Evolutionary conservation across 331 rosid species (phyloP).

Genomic region (Malus hybrid): DNA sequence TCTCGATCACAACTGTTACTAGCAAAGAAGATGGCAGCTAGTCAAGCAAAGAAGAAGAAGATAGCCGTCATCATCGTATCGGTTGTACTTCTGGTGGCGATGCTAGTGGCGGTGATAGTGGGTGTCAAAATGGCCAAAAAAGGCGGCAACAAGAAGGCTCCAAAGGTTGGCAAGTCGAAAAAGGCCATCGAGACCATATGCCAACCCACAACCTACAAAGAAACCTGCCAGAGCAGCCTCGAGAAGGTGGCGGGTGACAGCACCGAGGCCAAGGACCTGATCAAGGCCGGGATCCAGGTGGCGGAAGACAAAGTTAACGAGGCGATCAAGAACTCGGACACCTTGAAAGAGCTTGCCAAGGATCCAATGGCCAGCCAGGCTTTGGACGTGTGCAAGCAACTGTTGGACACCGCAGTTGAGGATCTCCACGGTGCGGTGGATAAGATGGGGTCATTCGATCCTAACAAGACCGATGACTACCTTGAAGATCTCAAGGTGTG

Average conservation of each 20-base stretch:
- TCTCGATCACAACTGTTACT: not conserved
- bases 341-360: conserved; percentile 23
- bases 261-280: conserved; percentile 34
- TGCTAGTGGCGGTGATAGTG: conserved; percentile 41
- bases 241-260: not conserved
- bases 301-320: conserved; percentile 8
- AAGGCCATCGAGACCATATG: conserved; percentile 36
- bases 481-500: conserved; percentile 51
- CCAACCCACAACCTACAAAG: conserved; percentile 42
- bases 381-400: conserved; percentile 38
- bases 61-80: conserved; percentile 22
- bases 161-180: not conserved
- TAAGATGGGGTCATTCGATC: conserved; percentile 23
- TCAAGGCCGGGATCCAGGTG: conserved; percentile 30
- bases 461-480: conserved; percentile 20
- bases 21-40: not conserved
- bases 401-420: conserved; percentile 39
- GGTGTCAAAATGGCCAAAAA: conserved; percentile 22
- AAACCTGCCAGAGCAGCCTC: conserved; percentile 38
- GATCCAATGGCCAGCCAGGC: conserved; percentile 54
- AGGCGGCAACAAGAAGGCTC: not conserved
- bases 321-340: conserved; percentile 20
- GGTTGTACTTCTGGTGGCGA: conserved; percentile 29
- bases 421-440: conserved; percentile 30
- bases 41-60: conserved; percentile 17